These are phyloP conservation scores for Colletotrichum godetiae DNA, from an alignment of 2,329 filamentous ascomycete species.

Conservation along the genomic window DNA sequence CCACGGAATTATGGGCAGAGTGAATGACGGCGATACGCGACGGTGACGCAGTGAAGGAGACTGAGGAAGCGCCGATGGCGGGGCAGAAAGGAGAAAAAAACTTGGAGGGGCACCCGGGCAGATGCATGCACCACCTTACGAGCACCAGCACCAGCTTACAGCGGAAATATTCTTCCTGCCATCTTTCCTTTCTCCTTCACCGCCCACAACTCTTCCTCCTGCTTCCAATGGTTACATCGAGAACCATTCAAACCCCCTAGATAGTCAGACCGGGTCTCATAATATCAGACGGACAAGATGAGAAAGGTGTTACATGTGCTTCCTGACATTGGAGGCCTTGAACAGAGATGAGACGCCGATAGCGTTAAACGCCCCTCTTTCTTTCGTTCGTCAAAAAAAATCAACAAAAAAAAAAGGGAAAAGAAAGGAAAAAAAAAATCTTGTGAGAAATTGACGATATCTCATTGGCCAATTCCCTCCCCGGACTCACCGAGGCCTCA, in stretches of 20 bases:
- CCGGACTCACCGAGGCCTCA: background rate
- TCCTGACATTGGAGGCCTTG: background rate
- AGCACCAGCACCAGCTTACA: too few relatives aligned
- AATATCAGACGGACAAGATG: too few relatives aligned
- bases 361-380: background rate
- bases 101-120: constrained; percentile 7
- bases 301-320: background rate
- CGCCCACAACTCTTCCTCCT: background rate
- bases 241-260: background rate
- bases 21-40: background rate
- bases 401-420: background rate
- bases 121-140: background rate
- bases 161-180: background rate
- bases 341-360: constrained; percentile 1
- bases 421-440: background rate
- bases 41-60: constrained; percentile 16
- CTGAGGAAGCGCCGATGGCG: constrained; percentile 20
- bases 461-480: background rate
- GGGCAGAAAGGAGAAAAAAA: constrained; percentile 20
- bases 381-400: background rate
- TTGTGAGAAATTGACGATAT: background rate
- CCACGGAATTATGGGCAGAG: background rate
- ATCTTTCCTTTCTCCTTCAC: background rate
- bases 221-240: background rate
- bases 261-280: background rate